phyloP scores from a whole-genome alignment of 345 rosid genomes.

The Pistacia vera region DNA sequence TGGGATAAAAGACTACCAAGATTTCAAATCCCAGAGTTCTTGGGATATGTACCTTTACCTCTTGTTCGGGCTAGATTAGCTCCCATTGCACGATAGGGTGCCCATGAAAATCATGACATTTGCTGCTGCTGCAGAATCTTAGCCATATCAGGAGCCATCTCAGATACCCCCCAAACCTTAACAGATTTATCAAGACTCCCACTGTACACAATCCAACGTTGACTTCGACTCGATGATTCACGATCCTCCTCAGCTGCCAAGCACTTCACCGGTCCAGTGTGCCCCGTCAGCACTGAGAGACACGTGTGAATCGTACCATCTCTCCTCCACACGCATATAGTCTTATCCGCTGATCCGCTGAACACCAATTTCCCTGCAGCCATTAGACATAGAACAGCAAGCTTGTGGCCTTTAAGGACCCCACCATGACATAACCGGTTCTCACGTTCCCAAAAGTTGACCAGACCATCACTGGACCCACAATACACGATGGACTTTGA shows the following conservation, averaged over 20 bases:
- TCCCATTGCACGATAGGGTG: slow-evolving; percentile 40
- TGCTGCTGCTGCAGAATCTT: slow-evolving; percentile 45
- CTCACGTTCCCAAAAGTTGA: slow-evolving; percentile 83
- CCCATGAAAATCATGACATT: slow-evolving; percentile 30
- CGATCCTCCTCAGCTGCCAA: slow-evolving; percentile 74
- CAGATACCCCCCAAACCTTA: slow-evolving; percentile 91
- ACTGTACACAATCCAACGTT: slow-evolving; percentile 82
- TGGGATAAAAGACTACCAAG: neutral
- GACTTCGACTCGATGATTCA: slow-evolving; percentile 42
- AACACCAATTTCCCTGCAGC: slow-evolving; percentile 76
- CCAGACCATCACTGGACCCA: slow-evolving; percentile 91
- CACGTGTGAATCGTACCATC: slow-evolving; percentile 75
- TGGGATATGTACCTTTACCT: neutral
- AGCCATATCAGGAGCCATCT: slow-evolving; percentile 50
- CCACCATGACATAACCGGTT: slow-evolving; percentile 76
- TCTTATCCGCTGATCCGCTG: slow-evolving; percentile 96
- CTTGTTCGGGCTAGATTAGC: slow-evolving; percentile 9
- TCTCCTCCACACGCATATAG: slow-evolving; percentile 89
- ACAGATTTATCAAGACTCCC: slow-evolving; percentile 95
- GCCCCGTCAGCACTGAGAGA: slow-evolving; percentile 86
- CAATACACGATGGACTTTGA: slow-evolving; percentile 58
- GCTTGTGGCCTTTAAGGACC: slow-evolving; percentile 78
- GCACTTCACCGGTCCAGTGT: slow-evolving; percentile 90
- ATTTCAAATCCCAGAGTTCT: neutral
- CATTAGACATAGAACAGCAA: slow-evolving; percentile 81